phyloP scores from a whole-genome alignment of 73 alveolate genomes.

The Breviolum minutum region DNA sequence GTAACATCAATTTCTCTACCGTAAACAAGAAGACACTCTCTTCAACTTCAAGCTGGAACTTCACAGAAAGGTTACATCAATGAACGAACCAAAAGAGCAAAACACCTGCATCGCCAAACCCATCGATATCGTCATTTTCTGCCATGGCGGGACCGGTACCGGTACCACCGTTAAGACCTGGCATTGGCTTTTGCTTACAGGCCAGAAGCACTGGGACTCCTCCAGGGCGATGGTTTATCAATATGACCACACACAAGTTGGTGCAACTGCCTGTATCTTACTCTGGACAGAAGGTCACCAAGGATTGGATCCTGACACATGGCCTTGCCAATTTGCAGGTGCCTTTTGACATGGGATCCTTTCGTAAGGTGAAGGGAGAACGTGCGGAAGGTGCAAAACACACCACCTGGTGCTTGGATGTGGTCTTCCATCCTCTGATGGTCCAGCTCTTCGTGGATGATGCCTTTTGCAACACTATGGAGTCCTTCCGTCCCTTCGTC shows the following conservation, averaged over 20 bases:
- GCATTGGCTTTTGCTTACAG: conserved; percentile 49
- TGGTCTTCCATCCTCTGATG: conserved; percentile 81
- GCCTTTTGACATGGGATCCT: conserved; percentile 93
- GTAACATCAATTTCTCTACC: too few relatives aligned
- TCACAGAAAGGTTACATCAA: too few relatives aligned
- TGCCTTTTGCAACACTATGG: conserved; percentile 79
- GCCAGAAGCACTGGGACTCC: conserved; percentile 67
- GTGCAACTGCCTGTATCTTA: conserved; percentile 78
- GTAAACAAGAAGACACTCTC: too few relatives aligned
- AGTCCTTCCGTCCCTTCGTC: conserved; percentile 82
- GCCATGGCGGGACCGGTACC: conserved; percentile 66
- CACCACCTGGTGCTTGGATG: conserved; percentile 85
- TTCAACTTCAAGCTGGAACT: too few relatives aligned
- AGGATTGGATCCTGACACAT: conserved; percentile 70
- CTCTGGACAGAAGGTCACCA: conserved; percentile 82
- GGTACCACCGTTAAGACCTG: conserved; percentile 11
- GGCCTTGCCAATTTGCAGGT: conserved; percentile 92
- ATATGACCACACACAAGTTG: conserved; percentile 88
- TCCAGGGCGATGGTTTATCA: conserved; percentile 77
- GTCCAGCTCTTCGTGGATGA: conserved; percentile 90
- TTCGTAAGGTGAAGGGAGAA: conserved; percentile 81
- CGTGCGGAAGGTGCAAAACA: conserved; percentile 94
- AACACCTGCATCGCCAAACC: too few relatives aligned
- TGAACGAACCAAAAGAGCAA: too few relatives aligned
- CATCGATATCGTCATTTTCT: too few relatives aligned